Conservation (phyloP, 108 stramenopile genomes). For the Seminavis robusta region DNA sequence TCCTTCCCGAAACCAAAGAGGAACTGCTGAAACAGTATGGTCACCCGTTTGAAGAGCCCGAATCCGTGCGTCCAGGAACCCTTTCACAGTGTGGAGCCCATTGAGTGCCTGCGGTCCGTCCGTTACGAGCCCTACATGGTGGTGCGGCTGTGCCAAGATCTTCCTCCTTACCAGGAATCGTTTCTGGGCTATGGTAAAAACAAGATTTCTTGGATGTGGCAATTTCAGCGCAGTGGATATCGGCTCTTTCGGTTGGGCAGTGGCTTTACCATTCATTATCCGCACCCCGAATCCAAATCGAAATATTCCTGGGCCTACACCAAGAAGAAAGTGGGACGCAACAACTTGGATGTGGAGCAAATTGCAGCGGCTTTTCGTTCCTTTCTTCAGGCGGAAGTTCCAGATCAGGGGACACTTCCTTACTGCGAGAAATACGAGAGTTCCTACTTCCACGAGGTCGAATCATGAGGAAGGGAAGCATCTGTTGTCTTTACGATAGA, state of each 20-base stretch:
- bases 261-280: conserved; percentile 78
- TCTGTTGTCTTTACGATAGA: no score
- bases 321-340: no score
- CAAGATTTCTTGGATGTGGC: conserved; percentile 84
- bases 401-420: not conserved
- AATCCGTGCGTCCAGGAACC: conserved; percentile 57
- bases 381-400: not conserved
- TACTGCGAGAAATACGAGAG: no score
- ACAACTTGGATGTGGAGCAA: no score
- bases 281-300: conserved; percentile 65
- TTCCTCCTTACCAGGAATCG: conserved; percentile 74
- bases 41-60: conserved; percentile 76
- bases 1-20: conserved; percentile 48
- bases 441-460: no score
- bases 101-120: conserved; percentile 70
- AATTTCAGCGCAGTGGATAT: conserved; percentile 58
- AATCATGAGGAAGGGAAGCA: no score
- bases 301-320: conserved; percentile 67
- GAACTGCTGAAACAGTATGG: conserved; percentile 26
- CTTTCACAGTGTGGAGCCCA: conserved; percentile 29
- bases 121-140: conserved; percentile 86
- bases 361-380: not conserved
- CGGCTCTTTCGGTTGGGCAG: conserved; percentile 53
- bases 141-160: conserved; percentile 59
- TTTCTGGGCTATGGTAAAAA: conserved; percentile 87